Conservation (phyloP, 2,329 filamentous ascomycete genomes). For the Chaetomiaceae sp. region DNA sequence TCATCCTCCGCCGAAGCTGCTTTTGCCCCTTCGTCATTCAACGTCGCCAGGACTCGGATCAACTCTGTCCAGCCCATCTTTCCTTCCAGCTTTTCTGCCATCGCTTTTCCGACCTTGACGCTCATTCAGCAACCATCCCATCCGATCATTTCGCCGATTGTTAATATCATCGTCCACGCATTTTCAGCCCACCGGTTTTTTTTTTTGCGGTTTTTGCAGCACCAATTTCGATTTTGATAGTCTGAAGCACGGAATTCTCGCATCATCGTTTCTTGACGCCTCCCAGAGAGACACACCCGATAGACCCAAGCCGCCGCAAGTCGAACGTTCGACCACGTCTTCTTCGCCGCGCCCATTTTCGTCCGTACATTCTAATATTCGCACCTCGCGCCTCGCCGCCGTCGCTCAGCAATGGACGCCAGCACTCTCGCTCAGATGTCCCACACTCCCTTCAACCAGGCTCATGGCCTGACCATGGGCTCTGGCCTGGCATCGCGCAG, state of each 20-base stretch:
- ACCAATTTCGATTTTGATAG: conserved; percentile 10
- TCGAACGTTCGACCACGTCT: conserved; percentile 26
- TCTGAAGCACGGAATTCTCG: conserved; percentile 19
- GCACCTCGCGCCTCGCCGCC: neutral
- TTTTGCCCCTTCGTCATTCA: conserved; percentile 1
- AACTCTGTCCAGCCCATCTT: conserved; percentile 1
- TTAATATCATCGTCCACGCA: conserved; percentile 19
- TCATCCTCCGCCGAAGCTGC: neutral
- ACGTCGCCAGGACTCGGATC: neutral
- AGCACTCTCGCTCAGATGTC: conserved; percentile 99
- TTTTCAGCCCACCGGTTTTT: conserved; percentile 7
- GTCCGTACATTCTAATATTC: conserved; percentile 15
- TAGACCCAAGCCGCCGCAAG: conserved; percentile 23
- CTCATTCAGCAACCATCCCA: conserved; percentile 26
- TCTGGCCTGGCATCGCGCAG: conserved; percentile 78
- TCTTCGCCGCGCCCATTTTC: conserved; percentile 16
- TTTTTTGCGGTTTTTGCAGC: neutral
- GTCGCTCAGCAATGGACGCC: conserved; percentile 67
- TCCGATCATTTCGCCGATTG: conserved; percentile 20
- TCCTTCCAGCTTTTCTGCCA: conserved; percentile 19
- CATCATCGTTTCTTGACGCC: conserved; percentile 20
- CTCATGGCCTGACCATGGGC: conserved; percentile 69
- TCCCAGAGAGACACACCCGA: conserved; percentile 23
- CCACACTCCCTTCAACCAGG: conserved; percentile 72
- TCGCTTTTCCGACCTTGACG: conserved; percentile 16